Conservation (phyloP, 2,329 filamentous ascomycete species). For the Microsporum ferrugineum region DNA sequence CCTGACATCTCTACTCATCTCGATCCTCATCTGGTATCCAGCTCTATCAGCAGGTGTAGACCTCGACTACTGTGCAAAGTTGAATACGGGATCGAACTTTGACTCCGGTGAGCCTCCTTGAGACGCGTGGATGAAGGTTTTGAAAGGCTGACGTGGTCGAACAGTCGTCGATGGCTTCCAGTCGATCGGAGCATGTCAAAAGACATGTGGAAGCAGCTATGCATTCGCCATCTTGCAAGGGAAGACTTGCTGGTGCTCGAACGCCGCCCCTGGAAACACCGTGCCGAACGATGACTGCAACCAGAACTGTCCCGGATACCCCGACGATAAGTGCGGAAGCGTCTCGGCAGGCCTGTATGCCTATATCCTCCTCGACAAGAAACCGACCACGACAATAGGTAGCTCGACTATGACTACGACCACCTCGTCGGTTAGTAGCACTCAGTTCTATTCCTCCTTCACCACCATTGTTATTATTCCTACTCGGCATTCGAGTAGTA, state of each 20-base stretch:
- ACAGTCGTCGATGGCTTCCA: constrained; percentile 33
- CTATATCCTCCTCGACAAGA: constrained; percentile 31
- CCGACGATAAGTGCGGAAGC: constrained; percentile 36
- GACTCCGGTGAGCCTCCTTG: constrained; percentile 25
- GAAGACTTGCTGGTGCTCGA: constrained; percentile 41
- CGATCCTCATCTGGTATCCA: constrained; percentile 6
- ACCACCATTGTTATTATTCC: constrained; percentile 1
- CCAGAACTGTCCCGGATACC: constrained; percentile 37
- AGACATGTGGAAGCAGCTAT: constrained; percentile 31
- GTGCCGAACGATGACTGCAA: constrained; percentile 29
- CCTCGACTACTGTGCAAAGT: constrained; percentile 33
- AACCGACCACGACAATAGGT: constrained; percentile 20
- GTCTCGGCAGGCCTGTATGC: constrained; percentile 29
- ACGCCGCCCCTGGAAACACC: constrained; percentile 32
- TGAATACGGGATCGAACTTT: constrained; percentile 35
- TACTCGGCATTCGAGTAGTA: constrained; percentile 4
- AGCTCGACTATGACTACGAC: constrained; percentile 11
- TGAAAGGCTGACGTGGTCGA: not conserved
- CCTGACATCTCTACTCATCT: constrained; percentile 5
- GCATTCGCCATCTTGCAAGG: constrained; percentile 37
- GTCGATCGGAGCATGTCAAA: constrained; percentile 36
- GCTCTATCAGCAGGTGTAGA: constrained; percentile 14
- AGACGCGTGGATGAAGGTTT: not conserved
- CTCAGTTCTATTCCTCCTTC: constrained; percentile 5
- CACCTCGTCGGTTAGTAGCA: constrained; percentile 13